Evolutionary conservation across 140 eudicot species (phyloP).

Genomic region (Cichorium intybus): DNA sequence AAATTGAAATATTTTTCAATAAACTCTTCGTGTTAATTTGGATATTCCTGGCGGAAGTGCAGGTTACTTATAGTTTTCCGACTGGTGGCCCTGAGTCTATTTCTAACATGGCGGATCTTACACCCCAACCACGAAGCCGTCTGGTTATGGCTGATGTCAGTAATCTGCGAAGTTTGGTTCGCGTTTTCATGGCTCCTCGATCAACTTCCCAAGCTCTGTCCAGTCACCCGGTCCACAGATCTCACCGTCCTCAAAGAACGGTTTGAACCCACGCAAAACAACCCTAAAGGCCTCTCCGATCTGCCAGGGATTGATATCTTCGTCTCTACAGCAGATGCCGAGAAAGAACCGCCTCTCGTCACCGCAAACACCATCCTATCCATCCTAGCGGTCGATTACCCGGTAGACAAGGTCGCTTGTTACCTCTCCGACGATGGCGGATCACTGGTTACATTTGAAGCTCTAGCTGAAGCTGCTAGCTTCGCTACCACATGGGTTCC

Average conservation of each 20-base stretch:
- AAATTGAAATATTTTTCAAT: background rate
- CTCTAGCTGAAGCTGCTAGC: slow-evolving; percentile 96
- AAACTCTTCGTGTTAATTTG: background rate
- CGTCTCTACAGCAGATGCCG: slow-evolving; percentile 96
- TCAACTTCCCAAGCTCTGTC: slow-evolving; percentile 96
- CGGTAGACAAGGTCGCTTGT: slow-evolving; percentile 91
- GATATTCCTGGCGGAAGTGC: slow-evolving; percentile 10
- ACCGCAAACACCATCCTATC: slow-evolving; percentile 97
- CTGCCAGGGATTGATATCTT: slow-evolving; percentile 95
- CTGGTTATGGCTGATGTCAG: slow-evolving; percentile 98
- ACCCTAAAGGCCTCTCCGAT: slow-evolving; percentile 76
- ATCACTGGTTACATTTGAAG: slow-evolving; percentile 88
- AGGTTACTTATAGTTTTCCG: slow-evolving; percentile 85
- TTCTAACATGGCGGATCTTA: slow-evolving; percentile 81
- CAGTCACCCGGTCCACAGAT: slow-evolving; percentile 77
- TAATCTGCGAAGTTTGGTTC: slow-evolving; percentile 90
- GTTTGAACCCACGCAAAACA: slow-evolving; percentile 67
- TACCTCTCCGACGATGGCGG: slow-evolving; percentile 98
- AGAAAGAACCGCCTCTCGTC: slow-evolving; percentile 93
- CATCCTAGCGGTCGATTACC: slow-evolving; percentile 91
- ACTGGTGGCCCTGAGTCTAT: slow-evolving; percentile 69
- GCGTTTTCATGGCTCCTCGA: slow-evolving; percentile 94
- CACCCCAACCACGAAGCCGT: slow-evolving; percentile 93
- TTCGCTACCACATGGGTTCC: slow-evolving; percentile 92
- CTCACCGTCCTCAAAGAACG: slow-evolving; percentile 81